Percentiles rank a stretch among this genome's conserved stretches.
Evolutionary conservation across 2,329 filamentous ascomycete genomes (phyloP).

Genomic region (Mycocentrospora acerina): DNA sequence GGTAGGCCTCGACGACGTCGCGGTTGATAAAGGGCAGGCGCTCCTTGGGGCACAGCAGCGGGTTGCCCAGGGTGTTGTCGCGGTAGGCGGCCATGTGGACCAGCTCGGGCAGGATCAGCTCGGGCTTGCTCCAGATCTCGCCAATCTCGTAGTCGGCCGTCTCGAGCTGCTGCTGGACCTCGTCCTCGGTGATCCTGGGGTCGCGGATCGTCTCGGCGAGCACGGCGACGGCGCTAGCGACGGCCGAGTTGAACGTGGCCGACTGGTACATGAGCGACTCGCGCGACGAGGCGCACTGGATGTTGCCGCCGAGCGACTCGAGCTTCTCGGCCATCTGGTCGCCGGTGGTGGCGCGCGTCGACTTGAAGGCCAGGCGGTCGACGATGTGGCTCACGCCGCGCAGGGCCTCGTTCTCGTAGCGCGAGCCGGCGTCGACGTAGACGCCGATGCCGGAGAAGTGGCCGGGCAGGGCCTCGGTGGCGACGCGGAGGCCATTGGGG

Average conservation of each 20-base stretch:
- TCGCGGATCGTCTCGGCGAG: constrained; percentile 93
- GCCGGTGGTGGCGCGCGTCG: constrained; percentile 68
- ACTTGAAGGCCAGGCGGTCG: constrained; percentile 93
- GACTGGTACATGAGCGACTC: constrained; percentile 99
- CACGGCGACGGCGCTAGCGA: constrained; percentile 77
- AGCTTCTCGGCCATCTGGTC: constrained; percentile 87
- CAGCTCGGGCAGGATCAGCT: constrained; percentile 91
- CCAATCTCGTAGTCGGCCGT: constrained; percentile 94
- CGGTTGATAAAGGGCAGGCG: constrained; percentile 73
- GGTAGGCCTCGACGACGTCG: constrained; percentile 73
- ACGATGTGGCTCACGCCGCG: constrained; percentile 94
- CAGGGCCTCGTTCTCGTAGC: constrained; percentile 84
- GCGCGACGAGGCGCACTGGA: constrained; percentile 92
- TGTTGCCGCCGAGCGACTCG: constrained; percentile 88
- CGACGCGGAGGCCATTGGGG: constrained; percentile 89
- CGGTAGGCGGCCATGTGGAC: constrained; percentile 95
- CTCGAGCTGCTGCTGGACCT: constrained; percentile 82
- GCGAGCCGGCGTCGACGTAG: constrained; percentile 91
- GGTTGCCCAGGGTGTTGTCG: constrained; percentile 94
- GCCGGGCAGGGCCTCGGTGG: constrained; percentile 89
- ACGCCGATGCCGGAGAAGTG: constrained; percentile 95
- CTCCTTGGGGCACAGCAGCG: constrained; percentile 85
- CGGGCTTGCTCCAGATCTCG: constrained; percentile 97
- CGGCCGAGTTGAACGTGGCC: constrained; percentile 92
- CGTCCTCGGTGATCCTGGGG: constrained; percentile 79